Evolutionary conservation across 805 yeast species (phyloP).

Genomic region (Cyberlindnera euphorbiae): DNA sequence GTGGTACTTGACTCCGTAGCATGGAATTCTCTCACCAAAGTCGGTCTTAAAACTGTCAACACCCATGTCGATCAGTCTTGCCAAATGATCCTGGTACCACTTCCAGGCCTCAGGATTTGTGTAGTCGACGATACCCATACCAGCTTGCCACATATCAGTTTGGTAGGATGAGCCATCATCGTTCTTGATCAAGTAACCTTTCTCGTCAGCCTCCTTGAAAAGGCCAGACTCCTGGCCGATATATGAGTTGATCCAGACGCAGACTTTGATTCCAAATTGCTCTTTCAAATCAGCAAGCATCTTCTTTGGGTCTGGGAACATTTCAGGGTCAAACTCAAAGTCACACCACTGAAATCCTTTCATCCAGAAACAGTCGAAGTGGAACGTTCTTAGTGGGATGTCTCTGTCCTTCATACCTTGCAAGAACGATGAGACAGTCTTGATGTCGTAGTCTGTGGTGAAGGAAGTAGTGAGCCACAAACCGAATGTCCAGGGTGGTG

Average conservation of each 20-base stretch:
- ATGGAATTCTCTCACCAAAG: constrained; percentile 24
- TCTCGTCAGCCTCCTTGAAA: constrained; percentile 17
- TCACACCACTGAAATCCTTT: constrained; percentile 25
- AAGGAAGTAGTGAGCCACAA: constrained; percentile 22
- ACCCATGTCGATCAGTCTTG: constrained; percentile 17
- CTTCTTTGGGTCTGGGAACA: constrained; percentile 19
- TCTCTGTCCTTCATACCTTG: constrained; percentile 23
- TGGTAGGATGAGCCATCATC: constrained; percentile 19
- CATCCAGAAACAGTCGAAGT: constrained; percentile 24
- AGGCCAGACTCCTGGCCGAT: constrained; percentile 19
- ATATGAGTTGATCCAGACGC: constrained; percentile 23
- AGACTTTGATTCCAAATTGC: constrained; percentile 33
- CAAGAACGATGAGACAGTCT: constrained; percentile 18
- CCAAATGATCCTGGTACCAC: constrained; percentile 18
- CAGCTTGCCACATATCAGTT: constrained; percentile 23
- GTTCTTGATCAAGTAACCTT: constrained; percentile 20
- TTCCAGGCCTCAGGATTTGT: constrained; percentile 21
- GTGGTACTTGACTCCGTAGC: constrained; percentile 15
- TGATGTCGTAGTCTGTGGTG: constrained; percentile 22
- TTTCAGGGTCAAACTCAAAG: constrained; percentile 21
- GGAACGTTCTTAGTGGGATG: constrained; percentile 21
- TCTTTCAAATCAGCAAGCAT: constrained; percentile 30
- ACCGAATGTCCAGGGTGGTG: constrained; percentile 24
- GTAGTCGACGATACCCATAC: constrained; percentile 22
- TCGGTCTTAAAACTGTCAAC: constrained; percentile 23